Conservation (phyloP, 2,329 filamentous ascomycete species). For the Nemania diffusa region DNA sequence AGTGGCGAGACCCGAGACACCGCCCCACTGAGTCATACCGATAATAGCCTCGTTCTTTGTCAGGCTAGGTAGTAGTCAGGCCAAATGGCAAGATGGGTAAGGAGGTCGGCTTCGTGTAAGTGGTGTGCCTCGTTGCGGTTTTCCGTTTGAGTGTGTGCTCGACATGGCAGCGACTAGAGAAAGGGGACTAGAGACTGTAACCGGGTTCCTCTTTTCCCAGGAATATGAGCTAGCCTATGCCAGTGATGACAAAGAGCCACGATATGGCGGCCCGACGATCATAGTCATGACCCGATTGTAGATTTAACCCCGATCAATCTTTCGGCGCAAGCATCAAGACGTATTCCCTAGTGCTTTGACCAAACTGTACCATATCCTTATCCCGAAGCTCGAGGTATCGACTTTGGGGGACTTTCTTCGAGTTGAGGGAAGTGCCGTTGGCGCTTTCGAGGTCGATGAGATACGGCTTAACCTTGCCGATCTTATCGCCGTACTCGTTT, state of each 20-base stretch:
- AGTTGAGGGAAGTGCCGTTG: slow-evolving; percentile 88
- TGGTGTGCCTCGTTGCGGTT: slow-evolving; percentile 17
- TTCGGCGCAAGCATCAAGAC: slow-evolving; percentile 83
- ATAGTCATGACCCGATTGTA: slow-evolving; percentile 2
- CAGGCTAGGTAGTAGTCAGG: slow-evolving; percentile 12
- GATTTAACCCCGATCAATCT: slow-evolving; percentile 47
- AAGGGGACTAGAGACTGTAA: background rate
- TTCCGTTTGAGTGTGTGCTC: background rate
- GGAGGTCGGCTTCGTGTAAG: background rate
- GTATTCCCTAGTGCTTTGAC: slow-evolving; percentile 89
- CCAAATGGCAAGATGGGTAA: slow-evolving; percentile 4
- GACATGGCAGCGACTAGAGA: background rate
- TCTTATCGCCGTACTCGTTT: slow-evolving; percentile 87
- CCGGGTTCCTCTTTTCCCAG: background rate
- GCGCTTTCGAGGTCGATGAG: slow-evolving; percentile 93
- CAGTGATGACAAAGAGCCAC: background rate
- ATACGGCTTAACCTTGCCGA: slow-evolving; percentile 84
- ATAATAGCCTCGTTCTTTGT: slow-evolving; percentile 44
- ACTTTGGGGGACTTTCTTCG: slow-evolving; percentile 75
- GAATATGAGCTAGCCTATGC: background rate
- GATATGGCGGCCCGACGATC: slow-evolving; percentile 11
- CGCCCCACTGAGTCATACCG: slow-evolving; percentile 43
- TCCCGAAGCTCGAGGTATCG: slow-evolving; percentile 87
- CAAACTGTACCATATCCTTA: slow-evolving; percentile 90
- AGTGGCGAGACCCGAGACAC: slow-evolving; percentile 39